Base-by-base conservation (phyloP, 345 rosid species). In the Eutrema japonicum region DNA sequence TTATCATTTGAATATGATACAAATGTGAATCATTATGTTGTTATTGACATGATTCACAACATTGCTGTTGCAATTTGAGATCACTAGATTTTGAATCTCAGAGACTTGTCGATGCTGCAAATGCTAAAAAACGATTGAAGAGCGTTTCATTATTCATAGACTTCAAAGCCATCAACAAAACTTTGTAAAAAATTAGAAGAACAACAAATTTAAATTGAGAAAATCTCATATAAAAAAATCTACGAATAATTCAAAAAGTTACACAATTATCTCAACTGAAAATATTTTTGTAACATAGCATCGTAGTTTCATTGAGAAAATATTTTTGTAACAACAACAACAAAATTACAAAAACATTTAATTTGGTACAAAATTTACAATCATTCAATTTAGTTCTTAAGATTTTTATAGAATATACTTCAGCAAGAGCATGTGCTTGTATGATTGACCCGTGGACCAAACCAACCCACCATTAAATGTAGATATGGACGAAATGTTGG, bases 401-500 rank as follows among this genome's bases (percentile, higher is more conserved):
- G 2, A 22, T 22, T 22, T 22, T 8, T 30, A 45, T 22, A 8
- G 46, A 45, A 68, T 32, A 33, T 56, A 18, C 9, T 11, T 30
- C 58, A 35, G 3, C 59, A 48, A 60, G 1, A 10, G 38, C 75
- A 51, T 6, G 38, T 29, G 56, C 5, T 12, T 40, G 22, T 71
- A 40, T 29, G 33, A 11, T 3, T 10, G 51, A 46, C 68, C 11
- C 33, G 75, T 61, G 59, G 51, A 60, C 33, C 51, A 41, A 41
- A 61, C 53, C 33, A 71, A 71, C 22, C 61, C 68, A 51, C 41
- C 40, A 40, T 14, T 6, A 12, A 49, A 49, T 59, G 58, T 58
- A 59, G 43, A 46, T 70, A 40, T 66, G 29, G 7, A 61, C 32
- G 10, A 46, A 60, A 1, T 64, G 32, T 22, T 49, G 35, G 37